Evolutionary conservation across 352 stramenopile species (phyloP).

Genomic region (Stramenopiles sp.): DNA sequence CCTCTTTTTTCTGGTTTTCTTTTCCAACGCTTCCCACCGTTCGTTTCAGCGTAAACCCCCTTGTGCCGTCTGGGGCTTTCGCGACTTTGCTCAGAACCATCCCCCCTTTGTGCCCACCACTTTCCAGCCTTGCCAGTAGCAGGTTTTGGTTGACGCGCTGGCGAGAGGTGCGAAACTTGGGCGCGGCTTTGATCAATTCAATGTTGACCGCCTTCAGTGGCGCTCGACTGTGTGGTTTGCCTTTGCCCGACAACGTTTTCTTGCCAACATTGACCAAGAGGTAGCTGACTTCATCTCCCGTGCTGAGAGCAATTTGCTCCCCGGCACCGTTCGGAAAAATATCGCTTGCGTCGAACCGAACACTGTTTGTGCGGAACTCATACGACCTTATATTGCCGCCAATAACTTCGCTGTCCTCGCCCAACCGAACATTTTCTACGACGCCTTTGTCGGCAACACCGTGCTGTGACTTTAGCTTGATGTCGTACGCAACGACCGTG

Average conservation of each 20-base stretch:
- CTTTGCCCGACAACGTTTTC: not conserved
- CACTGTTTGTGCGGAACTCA: not conserved
- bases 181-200: conserved; percentile 7
- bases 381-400: not conserved
- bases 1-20: not conserved
- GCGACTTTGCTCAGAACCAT: not conserved
- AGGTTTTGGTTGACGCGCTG: conserved; percentile 5
- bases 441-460: not conserved
- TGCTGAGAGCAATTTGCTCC: not conserved
- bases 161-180: not conserved
- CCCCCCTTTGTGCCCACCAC: not conserved
- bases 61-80: not conserved
- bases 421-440: not conserved
- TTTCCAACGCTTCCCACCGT: no score
- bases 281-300: not conserved
- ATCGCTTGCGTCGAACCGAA: not conserved
- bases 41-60: not conserved
- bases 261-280: not conserved
- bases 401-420: no score
- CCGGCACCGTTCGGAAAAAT: no score
- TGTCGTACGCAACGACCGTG: not conserved
- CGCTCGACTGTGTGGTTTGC: not conserved
- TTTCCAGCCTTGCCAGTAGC: not conserved
- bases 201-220: not conserved
- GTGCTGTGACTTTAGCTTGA: not conserved